These are phyloP conservation scores for Trichoderma aggressivum DNA, from an alignment of 2,329 filamentous ascomycete species.

Conservation along the genomic window DNA sequence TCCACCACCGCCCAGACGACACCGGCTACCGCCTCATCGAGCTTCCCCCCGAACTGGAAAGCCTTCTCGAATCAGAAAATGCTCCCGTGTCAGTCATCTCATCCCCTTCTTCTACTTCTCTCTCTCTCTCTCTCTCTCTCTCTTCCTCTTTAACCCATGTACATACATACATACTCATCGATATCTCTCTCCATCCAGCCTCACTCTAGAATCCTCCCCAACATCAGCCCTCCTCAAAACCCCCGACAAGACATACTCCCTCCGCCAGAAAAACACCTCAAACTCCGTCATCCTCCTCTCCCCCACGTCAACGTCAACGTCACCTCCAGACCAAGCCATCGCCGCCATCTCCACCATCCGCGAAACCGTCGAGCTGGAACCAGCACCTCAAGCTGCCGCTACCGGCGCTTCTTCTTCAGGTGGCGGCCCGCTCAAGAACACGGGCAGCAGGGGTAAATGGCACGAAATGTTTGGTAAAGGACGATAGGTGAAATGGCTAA, in stretches of 20 bases:
- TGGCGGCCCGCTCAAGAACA: conserved; percentile 28
- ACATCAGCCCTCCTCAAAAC: conserved; percentile 51
- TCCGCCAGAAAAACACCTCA: conserved; percentile 65
- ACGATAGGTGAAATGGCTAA: conserved; percentile 28
- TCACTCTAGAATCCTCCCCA: conserved; percentile 49
- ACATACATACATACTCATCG: not conserved
- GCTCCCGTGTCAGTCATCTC: conserved; percentile 48
- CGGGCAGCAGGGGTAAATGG: conserved; percentile 51
- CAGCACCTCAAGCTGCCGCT: conserved; percentile 36
- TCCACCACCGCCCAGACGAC: conserved; percentile 48
- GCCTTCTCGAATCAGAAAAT: conserved; percentile 51
- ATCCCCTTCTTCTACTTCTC: not conserved
- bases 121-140: not conserved
- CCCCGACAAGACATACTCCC: conserved; percentile 51
- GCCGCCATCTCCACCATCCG: conserved; percentile 54
- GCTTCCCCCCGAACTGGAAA: conserved; percentile 56
- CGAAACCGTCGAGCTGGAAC: conserved; percentile 60
- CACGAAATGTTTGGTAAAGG: conserved; percentile 55
- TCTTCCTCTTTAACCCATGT: not conserved
- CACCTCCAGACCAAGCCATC: conserved; percentile 37
- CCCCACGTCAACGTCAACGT: too few relatives aligned
- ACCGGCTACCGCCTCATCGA: conserved; percentile 59
- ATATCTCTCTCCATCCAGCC: conserved; percentile 30
- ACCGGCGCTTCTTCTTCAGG: conserved; percentile 21
- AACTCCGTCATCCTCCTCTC: conserved; percentile 60